These are phyloP conservation scores for Goffeauzyma gilvescens DNA, from an alignment of 768 basidiomycete genomes.

Conservation along the genomic window DNA sequence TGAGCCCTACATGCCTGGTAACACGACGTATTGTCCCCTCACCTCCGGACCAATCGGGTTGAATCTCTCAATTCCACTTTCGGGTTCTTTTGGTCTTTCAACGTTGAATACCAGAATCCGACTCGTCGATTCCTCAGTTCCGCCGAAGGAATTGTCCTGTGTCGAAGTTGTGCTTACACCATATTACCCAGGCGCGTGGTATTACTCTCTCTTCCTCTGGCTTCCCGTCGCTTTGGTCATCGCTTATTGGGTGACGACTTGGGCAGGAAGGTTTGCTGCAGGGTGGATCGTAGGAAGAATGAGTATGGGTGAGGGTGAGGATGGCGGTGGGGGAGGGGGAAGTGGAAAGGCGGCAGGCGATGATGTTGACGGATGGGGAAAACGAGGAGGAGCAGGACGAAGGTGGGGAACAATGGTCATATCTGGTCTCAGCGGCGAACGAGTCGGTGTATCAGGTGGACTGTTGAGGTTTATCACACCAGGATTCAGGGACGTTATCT, in stretches of 20 bases:
- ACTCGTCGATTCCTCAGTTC: slow-evolving; percentile 58
- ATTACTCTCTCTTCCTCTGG: slow-evolving; percentile 38
- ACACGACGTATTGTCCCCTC: slow-evolving; percentile 53
- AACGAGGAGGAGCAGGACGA: slow-evolving; percentile 31
- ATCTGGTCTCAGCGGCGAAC: slow-evolving; percentile 81
- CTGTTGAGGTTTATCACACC: slow-evolving; percentile 82
- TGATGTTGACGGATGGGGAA: slow-evolving; percentile 1
- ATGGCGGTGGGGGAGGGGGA: slow-evolving; percentile 39
- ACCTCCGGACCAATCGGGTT: slow-evolving; percentile 62
- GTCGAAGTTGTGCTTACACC: slow-evolving; percentile 61
- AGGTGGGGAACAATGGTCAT: slow-evolving; percentile 77
- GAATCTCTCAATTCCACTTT: slow-evolving; percentile 47
- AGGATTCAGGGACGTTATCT: slow-evolving; percentile 73
- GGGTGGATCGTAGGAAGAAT: slow-evolving; percentile 51
- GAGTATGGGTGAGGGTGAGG: slow-evolving; percentile 45
- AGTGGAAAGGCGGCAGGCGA: too few species aligned
- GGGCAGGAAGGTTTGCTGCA: slow-evolving; percentile 52
- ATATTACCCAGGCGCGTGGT: slow-evolving; percentile 31
- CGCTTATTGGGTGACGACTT: slow-evolving; percentile 48
- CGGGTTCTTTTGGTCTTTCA: slow-evolving; percentile 49
- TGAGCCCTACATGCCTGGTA: slow-evolving; percentile 22
- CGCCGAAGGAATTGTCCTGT: slow-evolving; percentile 62
- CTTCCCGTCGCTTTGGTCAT: slow-evolving; percentile 48
- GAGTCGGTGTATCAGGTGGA: slow-evolving; percentile 63
- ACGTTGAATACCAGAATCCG: slow-evolving; percentile 68